A percentile compares a stretch with the other conserved stretches of the same genome.
Evolutionary conservation across 768 basidiomycete genomes (phyloP).

Genomic region (Pholiota microspora): DNA sequence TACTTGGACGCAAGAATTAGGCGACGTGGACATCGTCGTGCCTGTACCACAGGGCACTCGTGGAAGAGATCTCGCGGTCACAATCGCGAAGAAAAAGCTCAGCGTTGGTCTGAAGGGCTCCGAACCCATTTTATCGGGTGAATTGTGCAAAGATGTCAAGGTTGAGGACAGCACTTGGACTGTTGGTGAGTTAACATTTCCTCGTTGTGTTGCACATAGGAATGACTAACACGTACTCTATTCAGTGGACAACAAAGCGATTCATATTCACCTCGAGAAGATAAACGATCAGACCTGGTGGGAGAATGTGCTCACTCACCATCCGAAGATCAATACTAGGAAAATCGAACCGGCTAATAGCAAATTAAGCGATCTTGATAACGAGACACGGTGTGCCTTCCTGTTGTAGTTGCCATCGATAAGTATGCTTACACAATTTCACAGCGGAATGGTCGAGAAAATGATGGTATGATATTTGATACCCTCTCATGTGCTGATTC

Average conservation of each 20-base stretch:
- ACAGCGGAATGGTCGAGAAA: conserved; percentile 97
- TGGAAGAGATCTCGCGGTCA: conserved; percentile 69
- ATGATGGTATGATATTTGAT: conserved; percentile 80
- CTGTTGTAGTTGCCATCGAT: background rate
- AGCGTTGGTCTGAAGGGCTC: conserved; percentile 83
- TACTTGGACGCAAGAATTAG: conserved; percentile 86
- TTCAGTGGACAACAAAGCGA: conserved; percentile 72
- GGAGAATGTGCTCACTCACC: conserved; percentile 93
- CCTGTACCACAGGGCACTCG: conserved; percentile 88
- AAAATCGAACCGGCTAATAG: conserved; percentile 96
- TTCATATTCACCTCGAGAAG: conserved; percentile 84
- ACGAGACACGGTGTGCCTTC: conserved; percentile 79
- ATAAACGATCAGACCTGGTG: conserved; percentile 91
- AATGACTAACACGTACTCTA: background rate
- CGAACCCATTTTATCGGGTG: conserved; percentile 84
- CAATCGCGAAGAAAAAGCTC: conserved; percentile 80
- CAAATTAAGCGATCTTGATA: conserved; percentile 93
- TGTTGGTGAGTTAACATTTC: conserved; percentile 56
- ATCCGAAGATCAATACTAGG: conserved; percentile 94
- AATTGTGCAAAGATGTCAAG: conserved; percentile 91
- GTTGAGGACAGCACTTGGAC: conserved; percentile 98
- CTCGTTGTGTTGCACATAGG: background rate
- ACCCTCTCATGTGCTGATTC: conserved; percentile 5
- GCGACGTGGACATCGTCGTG: conserved; percentile 79
- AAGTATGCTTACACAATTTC: conserved; percentile 7